Percentiles rank a stretch among this genome's conserved stretches.
Evolutionary conservation across 495 filamentous ascomycete genomes (phyloP).

Genomic region (Lasiosphaeris hirsuta): DNA sequence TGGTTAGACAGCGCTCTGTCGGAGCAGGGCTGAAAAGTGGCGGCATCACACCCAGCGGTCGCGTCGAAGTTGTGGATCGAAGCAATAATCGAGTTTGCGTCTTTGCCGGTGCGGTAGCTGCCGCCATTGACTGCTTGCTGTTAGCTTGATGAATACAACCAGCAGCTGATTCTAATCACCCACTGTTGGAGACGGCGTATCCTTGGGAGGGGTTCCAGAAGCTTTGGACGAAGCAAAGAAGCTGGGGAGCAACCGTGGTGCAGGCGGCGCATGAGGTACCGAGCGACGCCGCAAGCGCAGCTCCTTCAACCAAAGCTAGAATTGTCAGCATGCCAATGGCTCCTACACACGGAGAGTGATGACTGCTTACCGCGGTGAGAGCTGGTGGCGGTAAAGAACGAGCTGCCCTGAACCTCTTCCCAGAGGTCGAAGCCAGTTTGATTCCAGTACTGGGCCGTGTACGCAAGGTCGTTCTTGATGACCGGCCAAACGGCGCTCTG

Average conservation of each 20-base stretch:
- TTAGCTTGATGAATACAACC: neutral
- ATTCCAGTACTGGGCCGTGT: constrained; percentile 68
- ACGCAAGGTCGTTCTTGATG: constrained; percentile 65
- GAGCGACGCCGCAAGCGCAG: constrained; percentile 49
- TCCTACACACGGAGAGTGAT: too few species aligned
- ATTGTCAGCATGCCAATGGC: constrained; percentile 9
- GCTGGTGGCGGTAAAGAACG: constrained; percentile 53
- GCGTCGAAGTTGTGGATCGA: constrained; percentile 66
- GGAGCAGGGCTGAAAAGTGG: constrained; percentile 63
- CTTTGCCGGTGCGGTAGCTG: constrained; percentile 52
- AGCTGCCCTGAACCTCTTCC: constrained; percentile 63
- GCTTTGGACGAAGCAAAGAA: constrained; percentile 58
- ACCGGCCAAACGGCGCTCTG: constrained; percentile 55
- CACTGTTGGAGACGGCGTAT: constrained; percentile 57
- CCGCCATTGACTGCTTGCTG: constrained; percentile 33
- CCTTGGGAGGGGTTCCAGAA: constrained; percentile 59
- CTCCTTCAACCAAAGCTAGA: constrained; percentile 60
- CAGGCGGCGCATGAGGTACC: constrained; percentile 44
- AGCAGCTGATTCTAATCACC: neutral
- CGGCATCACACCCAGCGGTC: constrained; percentile 51
- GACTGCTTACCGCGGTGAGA: constrained; percentile 35
- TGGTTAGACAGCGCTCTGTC: constrained; percentile 61
- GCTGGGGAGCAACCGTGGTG: constrained; percentile 54
- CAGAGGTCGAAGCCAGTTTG: constrained; percentile 67
- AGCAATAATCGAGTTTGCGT: constrained; percentile 59